Evolutionary conservation across 2,329 filamentous ascomycete genomes (phyloP), one percentile per base, ranked within the genome.

Genomic region (Cladosporium sp.): DNA sequence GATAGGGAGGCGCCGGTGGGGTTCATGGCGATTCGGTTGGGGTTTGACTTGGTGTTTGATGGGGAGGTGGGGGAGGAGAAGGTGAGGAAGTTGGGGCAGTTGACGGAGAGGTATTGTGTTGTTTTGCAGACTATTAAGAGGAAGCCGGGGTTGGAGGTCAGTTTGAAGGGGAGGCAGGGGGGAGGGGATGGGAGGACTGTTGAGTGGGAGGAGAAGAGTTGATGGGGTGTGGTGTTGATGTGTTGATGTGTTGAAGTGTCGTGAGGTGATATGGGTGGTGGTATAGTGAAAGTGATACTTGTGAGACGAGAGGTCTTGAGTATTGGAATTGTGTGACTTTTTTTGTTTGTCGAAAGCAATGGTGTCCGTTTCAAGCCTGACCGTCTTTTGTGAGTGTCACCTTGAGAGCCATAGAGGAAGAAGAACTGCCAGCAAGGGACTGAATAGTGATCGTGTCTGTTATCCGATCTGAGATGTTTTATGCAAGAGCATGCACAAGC

Each of bases 31-130:
- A 75, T 77, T 45, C 58, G 73, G 42, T 54, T 77, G 54, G 61
- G 61, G 7, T 75, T 77, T 55, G 66, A 70, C 29, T 44, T 76
- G n/a, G 61, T 70, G 45, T 68, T 74, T 56, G 55, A 62, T 44
- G 58, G 61, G 27, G n/a, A n/a, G n/a, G n/a, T n/a, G n/a, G 68
- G 70, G 43, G 68, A 72, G 39, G 65, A 68, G 11, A 71, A 72
- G 48, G 61, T 76, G 7, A 70, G 73, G 58, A 73, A 67, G 60
- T 51, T 77, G 53, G 70, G 74, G 1, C 71, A 71, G 62, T 55
- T 77, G 64, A 77, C 73, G 42, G 74, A 77, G 65, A 60, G 73
- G 56, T 77, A 77, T 58, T 77, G 74, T 56, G 73, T 77, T 29
- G 69, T 71, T 19, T 54, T 72, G 55, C 69, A 72, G 58, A 72